These are phyloP conservation scores for Colletotrichum sp. DNA, from an alignment of 2,329 filamentous ascomycete species.

Conservation along the genomic window DNA sequence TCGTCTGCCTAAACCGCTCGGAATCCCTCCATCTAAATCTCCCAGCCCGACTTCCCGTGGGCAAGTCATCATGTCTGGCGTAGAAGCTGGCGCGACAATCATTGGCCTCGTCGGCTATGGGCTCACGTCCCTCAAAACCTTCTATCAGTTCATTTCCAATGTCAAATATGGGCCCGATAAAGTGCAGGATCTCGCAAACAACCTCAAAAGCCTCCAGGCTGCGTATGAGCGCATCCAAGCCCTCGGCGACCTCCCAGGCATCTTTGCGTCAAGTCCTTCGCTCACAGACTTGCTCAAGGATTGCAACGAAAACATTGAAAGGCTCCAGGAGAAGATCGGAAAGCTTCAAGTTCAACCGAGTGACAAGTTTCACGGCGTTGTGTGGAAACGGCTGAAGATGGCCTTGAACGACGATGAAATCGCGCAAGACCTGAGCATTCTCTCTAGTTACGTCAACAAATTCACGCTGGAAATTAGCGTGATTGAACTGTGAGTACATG, in stretches of 20 bases:
- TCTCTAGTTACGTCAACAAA: not conserved
- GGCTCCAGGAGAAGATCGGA: not conserved
- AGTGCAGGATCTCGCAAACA: not conserved
- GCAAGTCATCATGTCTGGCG: not conserved
- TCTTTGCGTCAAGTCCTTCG: not conserved
- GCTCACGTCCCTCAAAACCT: not conserved
- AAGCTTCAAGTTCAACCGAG: not conserved
- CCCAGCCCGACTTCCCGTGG: not conserved
- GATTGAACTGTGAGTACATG: not conserved
- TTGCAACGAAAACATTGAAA: not conserved
- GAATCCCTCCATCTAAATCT: no score
- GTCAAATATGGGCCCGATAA: not conserved
- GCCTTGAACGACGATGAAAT: not conserved
- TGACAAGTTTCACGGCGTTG: not conserved
- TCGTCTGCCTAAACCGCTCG: accelerated
- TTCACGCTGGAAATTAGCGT: not conserved
- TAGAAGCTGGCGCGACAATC: not conserved
- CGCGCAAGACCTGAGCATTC: not conserved
- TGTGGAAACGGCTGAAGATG: not conserved
- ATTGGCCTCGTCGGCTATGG: not conserved
- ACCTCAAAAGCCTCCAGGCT: not conserved
- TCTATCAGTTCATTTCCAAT: not conserved
- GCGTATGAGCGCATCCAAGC: not conserved
- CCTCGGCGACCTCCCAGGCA: not conserved
- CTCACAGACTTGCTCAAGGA: not conserved